Evolutionary conservation across 228 moss, liverwort and hornwort species (phyloP).

Genomic region (Sphagnum magellanicum): DNA sequence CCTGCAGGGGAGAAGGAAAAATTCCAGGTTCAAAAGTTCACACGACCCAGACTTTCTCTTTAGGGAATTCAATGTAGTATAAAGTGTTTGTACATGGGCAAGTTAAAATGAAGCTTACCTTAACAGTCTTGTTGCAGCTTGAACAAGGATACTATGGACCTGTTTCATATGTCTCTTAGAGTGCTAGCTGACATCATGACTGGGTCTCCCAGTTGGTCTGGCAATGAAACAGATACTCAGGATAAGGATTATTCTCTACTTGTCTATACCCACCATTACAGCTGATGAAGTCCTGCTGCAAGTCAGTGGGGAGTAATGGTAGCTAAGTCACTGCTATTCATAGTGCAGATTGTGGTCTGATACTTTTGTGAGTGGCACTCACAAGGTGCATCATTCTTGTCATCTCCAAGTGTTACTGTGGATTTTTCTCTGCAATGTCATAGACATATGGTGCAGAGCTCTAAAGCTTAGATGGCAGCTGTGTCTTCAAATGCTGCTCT

Average conservation of each 20-base stretch:
- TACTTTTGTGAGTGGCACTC: no score
- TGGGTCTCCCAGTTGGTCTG: neutral
- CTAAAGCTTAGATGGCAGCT: neutral
- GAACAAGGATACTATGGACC: neutral
- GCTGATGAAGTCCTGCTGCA: no score
- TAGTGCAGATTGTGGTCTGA: no score
- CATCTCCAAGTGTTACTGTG: no score
- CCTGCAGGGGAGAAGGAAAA: conserved; percentile 57
- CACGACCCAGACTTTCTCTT: neutral
- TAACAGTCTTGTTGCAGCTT: no score
- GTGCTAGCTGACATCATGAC: neutral
- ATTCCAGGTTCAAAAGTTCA: conserved; percentile 38
- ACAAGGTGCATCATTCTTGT: no score
- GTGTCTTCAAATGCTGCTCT: neutral
- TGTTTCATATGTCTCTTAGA: neutral
- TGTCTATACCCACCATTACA: no score
- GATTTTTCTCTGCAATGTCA: no score
- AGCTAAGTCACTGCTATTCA: no score
- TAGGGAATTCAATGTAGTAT: neutral
- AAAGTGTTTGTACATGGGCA: neutral
- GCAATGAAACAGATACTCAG: no score
- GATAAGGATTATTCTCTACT: no score
- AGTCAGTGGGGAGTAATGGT: no score
- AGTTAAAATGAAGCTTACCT: neutral
- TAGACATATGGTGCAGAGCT: neutral